A percentile compares a stretch with the other conserved stretches of the same genome.
These are phyloP conservation scores for Diutina mesorugosa DNA, from an alignment of 1,139 yeast genomes.

Conservation along the genomic window DNA sequence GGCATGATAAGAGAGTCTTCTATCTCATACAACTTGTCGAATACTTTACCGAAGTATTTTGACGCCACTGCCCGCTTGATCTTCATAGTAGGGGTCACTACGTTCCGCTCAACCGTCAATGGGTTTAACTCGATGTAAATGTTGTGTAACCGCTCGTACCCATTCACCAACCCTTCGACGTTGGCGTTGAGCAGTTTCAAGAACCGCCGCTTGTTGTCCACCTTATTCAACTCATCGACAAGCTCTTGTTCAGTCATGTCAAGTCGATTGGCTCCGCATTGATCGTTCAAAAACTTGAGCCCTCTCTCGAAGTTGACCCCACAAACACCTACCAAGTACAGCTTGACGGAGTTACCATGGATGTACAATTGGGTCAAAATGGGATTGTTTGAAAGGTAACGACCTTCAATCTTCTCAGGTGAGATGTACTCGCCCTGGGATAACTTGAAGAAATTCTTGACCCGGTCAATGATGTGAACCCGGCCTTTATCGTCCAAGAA, in stretches of 20 bases:
- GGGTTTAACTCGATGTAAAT: slow-evolving; percentile 24
- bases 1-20: not conserved
- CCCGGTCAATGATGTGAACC: slow-evolving; percentile 26
- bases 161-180: slow-evolving; percentile 14
- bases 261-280: not conserved
- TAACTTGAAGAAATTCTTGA: slow-evolving; percentile 30
- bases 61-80: slow-evolving; percentile 25
- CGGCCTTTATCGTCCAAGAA: slow-evolving; percentile 21
- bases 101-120: slow-evolving; percentile 22
- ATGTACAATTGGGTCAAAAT: slow-evolving; percentile 21
- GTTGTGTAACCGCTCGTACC: slow-evolving; percentile 27
- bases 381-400: slow-evolving; percentile 22
- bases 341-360: slow-evolving; percentile 36
- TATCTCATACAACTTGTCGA: slow-evolving; percentile 11
- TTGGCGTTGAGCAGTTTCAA: slow-evolving; percentile 17
- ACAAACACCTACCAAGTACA: slow-evolving; percentile 19
- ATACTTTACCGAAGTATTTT: slow-evolving; percentile 15
- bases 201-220: slow-evolving; percentile 13
- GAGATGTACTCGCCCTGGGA: slow-evolving; percentile 34
- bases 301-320: slow-evolving; percentile 24
- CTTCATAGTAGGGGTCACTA: slow-evolving; percentile 30
- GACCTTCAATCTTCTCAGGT: slow-evolving; percentile 29
- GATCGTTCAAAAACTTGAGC: slow-evolving; percentile 15
- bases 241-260: slow-evolving; percentile 1
- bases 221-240: slow-evolving; percentile 12